Evolutionary conservation across 225 moss, liverwort and hornwort species (phyloP).

Genomic region (Lunularia cruciata): DNA sequence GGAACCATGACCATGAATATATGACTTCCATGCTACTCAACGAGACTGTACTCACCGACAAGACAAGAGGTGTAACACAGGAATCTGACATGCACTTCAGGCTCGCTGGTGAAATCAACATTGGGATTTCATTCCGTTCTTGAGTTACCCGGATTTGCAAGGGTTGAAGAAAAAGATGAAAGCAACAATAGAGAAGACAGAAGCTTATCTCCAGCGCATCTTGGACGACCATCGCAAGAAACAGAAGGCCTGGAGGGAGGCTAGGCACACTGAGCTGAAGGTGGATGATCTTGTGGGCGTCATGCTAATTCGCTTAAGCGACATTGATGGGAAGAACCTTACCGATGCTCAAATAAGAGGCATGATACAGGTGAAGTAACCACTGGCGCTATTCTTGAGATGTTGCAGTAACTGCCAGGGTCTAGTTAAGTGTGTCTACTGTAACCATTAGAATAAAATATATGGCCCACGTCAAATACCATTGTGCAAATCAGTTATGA

Average conservation of each 20-base stretch:
- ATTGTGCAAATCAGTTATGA: not conserved
- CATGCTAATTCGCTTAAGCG: conserved; percentile 13
- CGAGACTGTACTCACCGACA: conserved; percentile 25
- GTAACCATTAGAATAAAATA: too few species aligned
- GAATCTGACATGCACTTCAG: conserved; percentile 15
- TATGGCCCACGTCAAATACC: not conserved
- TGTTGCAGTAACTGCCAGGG: too few species aligned
- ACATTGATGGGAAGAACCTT: not conserved
- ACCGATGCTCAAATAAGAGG: conserved; percentile 1
- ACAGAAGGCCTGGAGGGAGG: not conserved
- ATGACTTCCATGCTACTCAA: conserved; percentile 17
- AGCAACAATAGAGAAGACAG: conserved; percentile 21
- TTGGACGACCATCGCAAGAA: conserved; percentile 34
- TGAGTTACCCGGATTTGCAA: conserved; percentile 46
- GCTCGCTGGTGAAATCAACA: conserved; percentile 41
- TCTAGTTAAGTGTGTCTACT: not conserved
- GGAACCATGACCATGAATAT: not conserved
- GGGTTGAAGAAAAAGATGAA: conserved; percentile 33
- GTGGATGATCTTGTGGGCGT: conserved; percentile 18
- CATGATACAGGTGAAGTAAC: conserved; percentile 18
- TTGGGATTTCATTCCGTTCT: conserved; percentile 44
- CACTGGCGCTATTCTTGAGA: too few species aligned
- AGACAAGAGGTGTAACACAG: not conserved
- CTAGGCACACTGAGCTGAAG: not conserved
- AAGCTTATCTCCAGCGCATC: conserved; percentile 29